phyloP scores from a whole-genome alignment of 1,139 yeast species.

The Saccharomyces pastorianus region DNA sequence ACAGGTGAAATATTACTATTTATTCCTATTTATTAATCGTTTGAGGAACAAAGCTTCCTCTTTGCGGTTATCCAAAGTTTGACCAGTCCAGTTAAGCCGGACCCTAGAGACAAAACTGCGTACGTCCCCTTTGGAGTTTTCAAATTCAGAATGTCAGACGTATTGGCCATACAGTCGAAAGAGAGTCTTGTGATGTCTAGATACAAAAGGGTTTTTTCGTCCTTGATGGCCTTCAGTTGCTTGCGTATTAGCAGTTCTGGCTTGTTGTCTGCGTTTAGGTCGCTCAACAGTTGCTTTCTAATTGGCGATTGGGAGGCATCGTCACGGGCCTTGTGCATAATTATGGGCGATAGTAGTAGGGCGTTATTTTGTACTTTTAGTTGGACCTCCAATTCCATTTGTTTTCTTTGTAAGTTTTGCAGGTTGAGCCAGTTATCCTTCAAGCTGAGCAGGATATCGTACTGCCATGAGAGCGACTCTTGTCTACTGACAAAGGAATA shows the following conservation, averaged over 20 bases:
- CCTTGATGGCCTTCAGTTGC: slow-evolving; percentile 29
- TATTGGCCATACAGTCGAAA: slow-evolving; percentile 39
- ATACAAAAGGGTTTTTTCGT: slow-evolving; percentile 31
- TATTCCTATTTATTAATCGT: background rate
- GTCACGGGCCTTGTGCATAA: slow-evolving; percentile 4
- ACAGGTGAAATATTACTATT: background rate
- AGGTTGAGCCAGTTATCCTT: slow-evolving; percentile 41
- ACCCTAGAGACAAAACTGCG: slow-evolving; percentile 30
- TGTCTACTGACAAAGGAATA: slow-evolving; percentile 40
- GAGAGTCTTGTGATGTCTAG: slow-evolving; percentile 34
- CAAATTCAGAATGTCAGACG: slow-evolving; percentile 37
- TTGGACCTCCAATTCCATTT: slow-evolving; percentile 35
- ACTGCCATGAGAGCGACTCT: slow-evolving; percentile 58
- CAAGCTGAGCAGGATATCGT: slow-evolving; percentile 49
- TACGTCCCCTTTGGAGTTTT: slow-evolving; percentile 31
- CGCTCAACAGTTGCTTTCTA: slow-evolving; percentile 29
- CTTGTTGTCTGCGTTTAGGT: slow-evolving; percentile 20
- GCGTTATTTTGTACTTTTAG: slow-evolving; percentile 31
- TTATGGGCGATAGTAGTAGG: slow-evolving; percentile 20
- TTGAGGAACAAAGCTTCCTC: slow-evolving; percentile 3
- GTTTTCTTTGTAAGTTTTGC: slow-evolving; percentile 36
- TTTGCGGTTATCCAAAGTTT: slow-evolving; percentile 35
- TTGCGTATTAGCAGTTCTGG: slow-evolving; percentile 12
- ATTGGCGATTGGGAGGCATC: slow-evolving; percentile 21
- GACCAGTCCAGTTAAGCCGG: slow-evolving; percentile 36